These are phyloP conservation scores for Adansonia rubrostipa DNA, from an alignment of 441 rosid genomes.

Conservation along the genomic window DNA sequence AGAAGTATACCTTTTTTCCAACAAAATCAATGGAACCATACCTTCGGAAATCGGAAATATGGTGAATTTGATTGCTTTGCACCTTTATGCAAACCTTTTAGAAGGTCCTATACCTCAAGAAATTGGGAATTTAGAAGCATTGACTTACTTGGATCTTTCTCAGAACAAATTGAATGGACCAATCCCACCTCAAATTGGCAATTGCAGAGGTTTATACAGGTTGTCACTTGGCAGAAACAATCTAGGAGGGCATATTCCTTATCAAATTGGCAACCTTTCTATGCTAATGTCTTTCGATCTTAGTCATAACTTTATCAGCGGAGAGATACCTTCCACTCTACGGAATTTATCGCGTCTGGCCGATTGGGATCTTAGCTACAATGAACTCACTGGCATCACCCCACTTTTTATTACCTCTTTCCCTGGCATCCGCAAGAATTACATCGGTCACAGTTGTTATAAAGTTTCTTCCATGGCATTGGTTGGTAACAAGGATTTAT, in stretches of 20 bases:
- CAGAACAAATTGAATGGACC: constrained; percentile 1
- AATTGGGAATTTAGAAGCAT: background rate
- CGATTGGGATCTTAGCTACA: constrained; percentile 7
- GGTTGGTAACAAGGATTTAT: background rate
- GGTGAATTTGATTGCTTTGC: background rate
- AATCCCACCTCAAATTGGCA: constrained; percentile 13
- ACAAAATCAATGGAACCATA: constrained; percentile 3
- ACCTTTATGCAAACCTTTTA: background rate
- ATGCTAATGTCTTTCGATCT: background rate
- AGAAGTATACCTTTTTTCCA: background rate
- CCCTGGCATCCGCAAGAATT: background rate
- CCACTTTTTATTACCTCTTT: background rate
- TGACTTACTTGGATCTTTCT: background rate
- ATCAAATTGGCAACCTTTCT: background rate
- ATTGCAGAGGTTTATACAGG: background rate
- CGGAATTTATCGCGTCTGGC: background rate
- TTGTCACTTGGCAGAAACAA: background rate
- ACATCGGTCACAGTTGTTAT: background rate
- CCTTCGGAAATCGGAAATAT: background rate
- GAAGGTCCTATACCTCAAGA: background rate
- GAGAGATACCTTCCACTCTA: background rate
- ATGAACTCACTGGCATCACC: background rate
- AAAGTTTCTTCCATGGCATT: background rate
- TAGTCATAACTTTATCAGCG: constrained; percentile 2
- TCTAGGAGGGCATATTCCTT: background rate